A percentile compares a stretch with the other conserved stretches of the same genome.
Conservation (phyloP, 148 eudicot genomes). For the Rhododendron mucronatum region DNA sequence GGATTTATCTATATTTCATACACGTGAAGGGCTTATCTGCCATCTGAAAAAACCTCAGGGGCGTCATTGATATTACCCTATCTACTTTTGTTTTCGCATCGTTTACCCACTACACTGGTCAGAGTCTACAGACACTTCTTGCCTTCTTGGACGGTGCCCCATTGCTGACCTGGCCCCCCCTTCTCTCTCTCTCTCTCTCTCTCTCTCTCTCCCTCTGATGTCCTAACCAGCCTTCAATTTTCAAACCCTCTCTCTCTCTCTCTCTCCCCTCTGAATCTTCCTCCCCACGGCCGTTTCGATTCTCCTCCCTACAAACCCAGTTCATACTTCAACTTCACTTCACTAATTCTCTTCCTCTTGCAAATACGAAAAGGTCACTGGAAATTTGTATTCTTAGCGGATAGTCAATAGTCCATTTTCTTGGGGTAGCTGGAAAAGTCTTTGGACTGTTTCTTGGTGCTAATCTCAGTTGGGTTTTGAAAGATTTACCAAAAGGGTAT, state of each 20-base stretch:
- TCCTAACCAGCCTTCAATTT: not conserved
- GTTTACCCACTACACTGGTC: not conserved
- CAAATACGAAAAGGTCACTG: not conserved
- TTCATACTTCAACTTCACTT: too few relatives aligned
- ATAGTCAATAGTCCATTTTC: not conserved
- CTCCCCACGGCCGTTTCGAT: not conserved
- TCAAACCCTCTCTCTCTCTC: not conserved
- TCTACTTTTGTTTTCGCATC: not conserved
- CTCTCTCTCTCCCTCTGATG: not conserved
- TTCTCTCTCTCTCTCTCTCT: not conserved
- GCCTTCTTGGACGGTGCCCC: not conserved
- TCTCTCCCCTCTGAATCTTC: not conserved
- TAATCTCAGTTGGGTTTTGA: conserved; percentile 1
- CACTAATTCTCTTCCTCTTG: not conserved
- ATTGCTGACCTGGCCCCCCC: not conserved
- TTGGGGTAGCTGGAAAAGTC: conserved; percentile 3
- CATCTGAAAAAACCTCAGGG: too few relatives aligned
- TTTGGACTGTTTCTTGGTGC: conserved; percentile 12
- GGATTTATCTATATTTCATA: too few relatives aligned
- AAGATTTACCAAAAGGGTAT: not conserved
- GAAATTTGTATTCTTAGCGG: not conserved
- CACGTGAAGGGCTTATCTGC: too few relatives aligned
- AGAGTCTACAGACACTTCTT: not conserved
- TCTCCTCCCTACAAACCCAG: not conserved
- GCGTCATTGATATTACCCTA: not conserved